Conservation (phyloP, 2,329 filamentous ascomycete species). For the Alternaria arborescens region DNA sequence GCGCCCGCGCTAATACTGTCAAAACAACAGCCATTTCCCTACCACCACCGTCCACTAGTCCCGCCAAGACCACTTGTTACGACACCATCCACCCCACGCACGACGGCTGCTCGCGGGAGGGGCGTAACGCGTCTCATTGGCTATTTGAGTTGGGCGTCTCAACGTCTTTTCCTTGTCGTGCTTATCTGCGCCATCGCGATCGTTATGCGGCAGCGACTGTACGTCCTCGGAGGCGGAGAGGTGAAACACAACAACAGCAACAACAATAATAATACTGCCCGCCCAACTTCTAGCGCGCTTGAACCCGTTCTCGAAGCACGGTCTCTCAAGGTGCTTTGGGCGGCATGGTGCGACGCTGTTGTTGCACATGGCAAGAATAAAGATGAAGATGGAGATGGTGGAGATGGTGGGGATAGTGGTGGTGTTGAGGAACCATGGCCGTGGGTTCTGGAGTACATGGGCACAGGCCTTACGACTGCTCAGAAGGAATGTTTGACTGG, state of each 20-base stretch:
- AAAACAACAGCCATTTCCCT: neutral
- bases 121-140: neutral
- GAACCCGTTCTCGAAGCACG: constrained; percentile 1
- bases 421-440: neutral
- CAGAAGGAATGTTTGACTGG: constrained; percentile 19
- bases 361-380: constrained; percentile 7
- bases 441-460: constrained; percentile 26
- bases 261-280: neutral
- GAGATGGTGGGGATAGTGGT: neutral
- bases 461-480: constrained; percentile 22
- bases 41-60: neutral
- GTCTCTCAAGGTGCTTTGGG: constrained; percentile 35
- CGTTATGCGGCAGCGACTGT: neutral
- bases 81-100: neutral
- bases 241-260: neutral
- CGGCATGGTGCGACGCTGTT: constrained; percentile 45
- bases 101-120: neutral
- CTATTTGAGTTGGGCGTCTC: neutral
- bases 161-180: neutral
- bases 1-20: neutral
- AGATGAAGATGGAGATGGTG: neutral
- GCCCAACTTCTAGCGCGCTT: neutral
- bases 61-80: neutral
- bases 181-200: neutral
- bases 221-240: neutral